A percentile compares a stretch with the other conserved stretches of the same genome.
Evolutionary conservation across 2,329 filamentous ascomycete species (phyloP).

Genomic region (Malbranchea zuffiana): DNA sequence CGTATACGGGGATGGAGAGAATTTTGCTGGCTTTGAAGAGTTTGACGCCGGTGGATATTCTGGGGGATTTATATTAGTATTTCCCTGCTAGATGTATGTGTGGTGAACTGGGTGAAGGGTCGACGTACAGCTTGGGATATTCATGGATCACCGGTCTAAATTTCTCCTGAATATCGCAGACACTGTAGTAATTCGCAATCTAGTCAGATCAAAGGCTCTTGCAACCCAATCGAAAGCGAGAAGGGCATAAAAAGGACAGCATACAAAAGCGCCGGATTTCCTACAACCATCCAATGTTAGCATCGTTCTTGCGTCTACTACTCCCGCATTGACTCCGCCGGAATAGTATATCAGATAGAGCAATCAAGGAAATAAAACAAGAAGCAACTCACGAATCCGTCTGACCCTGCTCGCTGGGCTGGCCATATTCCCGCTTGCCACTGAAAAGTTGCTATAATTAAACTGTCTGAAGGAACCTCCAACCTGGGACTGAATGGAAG

Average conservation of each 20-base stretch:
- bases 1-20: constrained; percentile 60
- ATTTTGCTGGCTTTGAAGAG: constrained; percentile 48
- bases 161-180: constrained; percentile 92
- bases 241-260: constrained; percentile 9
- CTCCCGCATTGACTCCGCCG: too few relatives aligned
- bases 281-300: constrained; percentile 20
- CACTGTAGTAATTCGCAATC: constrained; percentile 42
- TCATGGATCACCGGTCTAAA: constrained; percentile 75
- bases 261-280: constrained; percentile 39
- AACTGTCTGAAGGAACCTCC: too few relatives aligned
- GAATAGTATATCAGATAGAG: too few relatives aligned
- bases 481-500: too few relatives aligned
- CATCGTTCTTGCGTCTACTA: too few relatives aligned
- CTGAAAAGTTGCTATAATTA: too few relatives aligned
- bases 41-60: constrained; percentile 56
- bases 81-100: constrained; percentile 2
- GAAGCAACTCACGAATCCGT: too few relatives aligned
- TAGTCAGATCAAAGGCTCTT: neutral
- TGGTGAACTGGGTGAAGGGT: constrained; percentile 1
- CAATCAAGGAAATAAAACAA: too few relatives aligned
- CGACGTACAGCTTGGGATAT: constrained; percentile 63
- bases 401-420: too few relatives aligned
- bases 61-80: constrained; percentile 22
- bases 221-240: neutral
- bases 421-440: too few relatives aligned